Percentiles rank a stretch among this genome's conserved stretches.
Conservation (phyloP, 108 stramenopile genomes). For the Thalassiosira profunda region DNA sequence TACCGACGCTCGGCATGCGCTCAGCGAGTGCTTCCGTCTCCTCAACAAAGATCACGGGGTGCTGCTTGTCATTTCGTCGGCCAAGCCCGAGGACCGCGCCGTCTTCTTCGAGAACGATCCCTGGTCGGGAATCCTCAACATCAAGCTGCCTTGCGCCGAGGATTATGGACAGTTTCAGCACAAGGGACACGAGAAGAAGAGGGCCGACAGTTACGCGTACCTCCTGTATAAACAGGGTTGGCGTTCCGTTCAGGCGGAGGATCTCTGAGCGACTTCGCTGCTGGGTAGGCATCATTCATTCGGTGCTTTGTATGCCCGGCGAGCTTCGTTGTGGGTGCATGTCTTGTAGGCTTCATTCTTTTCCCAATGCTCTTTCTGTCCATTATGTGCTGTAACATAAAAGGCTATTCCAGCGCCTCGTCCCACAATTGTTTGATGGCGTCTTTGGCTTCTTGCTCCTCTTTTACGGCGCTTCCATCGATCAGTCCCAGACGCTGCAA, state of each 20-base stretch:
- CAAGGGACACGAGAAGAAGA: constrained; percentile 44
- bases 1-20: constrained; percentile 38
- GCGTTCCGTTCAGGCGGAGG: background rate
- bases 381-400: too few species aligned
- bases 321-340: background rate
- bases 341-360: background rate
- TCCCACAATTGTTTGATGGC: constrained; percentile 26
- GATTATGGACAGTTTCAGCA: constrained; percentile 13
- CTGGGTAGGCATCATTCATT: too few species aligned
- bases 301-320: too few species aligned
- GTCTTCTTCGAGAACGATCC: constrained; percentile 74
- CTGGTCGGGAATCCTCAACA: constrained; percentile 45
- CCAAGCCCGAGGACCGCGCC: constrained; percentile 75
- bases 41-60: constrained; percentile 66
- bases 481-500: constrained; percentile 60
- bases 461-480: background rate
- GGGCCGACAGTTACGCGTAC: constrained; percentile 36
- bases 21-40: constrained; percentile 66
- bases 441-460: constrained; percentile 6
- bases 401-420: constrained; percentile 8
- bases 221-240: constrained; percentile 41
- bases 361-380: background rate
- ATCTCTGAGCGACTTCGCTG: too few species aligned
- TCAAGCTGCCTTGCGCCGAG: constrained; percentile 29
- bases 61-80: constrained; percentile 69